Percentiles rank a stretch among this genome's conserved stretches.
These are phyloP conservation scores for Sanghuangporus weigelae DNA, from an alignment of 1,284 basidiomycete species.

Conservation along the genomic window DNA sequence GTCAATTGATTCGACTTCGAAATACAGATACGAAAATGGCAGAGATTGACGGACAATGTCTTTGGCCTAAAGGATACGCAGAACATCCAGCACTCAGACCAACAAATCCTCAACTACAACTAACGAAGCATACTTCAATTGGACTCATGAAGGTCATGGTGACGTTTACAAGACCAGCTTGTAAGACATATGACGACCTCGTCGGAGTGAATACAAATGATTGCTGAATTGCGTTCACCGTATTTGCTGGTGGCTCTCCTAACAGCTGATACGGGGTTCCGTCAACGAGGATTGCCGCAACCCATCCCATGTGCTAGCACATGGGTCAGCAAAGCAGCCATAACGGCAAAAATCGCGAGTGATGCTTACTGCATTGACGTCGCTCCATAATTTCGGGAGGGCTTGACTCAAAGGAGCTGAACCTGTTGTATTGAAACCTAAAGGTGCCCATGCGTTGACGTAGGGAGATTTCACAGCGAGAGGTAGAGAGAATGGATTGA, in stretches of 20 bases:
- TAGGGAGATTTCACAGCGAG: conserved; percentile 61
- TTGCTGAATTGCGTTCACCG: conserved; percentile 21
- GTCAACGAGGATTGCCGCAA: conserved; percentile 34
- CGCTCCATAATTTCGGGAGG: conserved; percentile 22
- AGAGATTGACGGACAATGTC: conserved; percentile 7
- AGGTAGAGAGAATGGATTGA: conserved; percentile 52
- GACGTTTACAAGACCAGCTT: conserved; percentile 8
- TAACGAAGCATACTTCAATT: neutral
- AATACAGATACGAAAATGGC: conserved; percentile 18
- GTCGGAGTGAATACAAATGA: conserved; percentile 6
- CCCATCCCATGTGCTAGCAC: conserved; percentile 30
- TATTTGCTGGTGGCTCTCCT: neutral
- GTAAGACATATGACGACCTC: conserved; percentile 1
- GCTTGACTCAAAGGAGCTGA: conserved; percentile 34
- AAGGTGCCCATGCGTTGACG: conserved; percentile 54
- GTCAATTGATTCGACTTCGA: conserved; percentile 32
- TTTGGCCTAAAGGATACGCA: neutral
- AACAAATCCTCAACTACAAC: neutral
- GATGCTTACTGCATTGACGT: neutral
- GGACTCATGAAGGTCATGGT: conserved; percentile 13
- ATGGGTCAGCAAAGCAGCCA: neutral
- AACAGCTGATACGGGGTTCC: conserved; percentile 23
- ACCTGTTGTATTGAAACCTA: conserved; percentile 31
- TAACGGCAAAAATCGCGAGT: neutral
- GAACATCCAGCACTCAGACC: neutral